Evolutionary conservation across 2,329 filamentous ascomycete genomes (phyloP), one percentile per base, ranked within the genome.

Genomic region (Trichoderma sp.): DNA sequence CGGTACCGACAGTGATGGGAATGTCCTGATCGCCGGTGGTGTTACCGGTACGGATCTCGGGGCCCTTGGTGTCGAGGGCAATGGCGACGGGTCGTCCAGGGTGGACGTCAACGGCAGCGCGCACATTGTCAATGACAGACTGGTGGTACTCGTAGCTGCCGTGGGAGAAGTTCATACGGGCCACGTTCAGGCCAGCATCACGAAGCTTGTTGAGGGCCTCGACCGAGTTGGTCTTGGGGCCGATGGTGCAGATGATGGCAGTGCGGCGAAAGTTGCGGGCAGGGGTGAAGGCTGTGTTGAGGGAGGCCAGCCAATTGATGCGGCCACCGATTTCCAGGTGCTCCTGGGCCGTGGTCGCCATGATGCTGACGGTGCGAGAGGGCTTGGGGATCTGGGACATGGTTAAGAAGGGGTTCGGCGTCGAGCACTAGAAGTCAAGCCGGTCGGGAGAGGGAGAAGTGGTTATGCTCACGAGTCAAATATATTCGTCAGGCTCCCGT

Each of bases 121-220:
- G 93, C 77, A 95, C 90, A 86, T 99, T 91, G 87, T 99, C 94
- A 80, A 99, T 98, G 82, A 99, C 96, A 74, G 94, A 95, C 88
- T 98, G 94, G 86, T 97, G 95, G 87, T 98, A 99, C 86, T 95
- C 95, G 84, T 98, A 96, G 76, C 81, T 81, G 73, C 82, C 82
- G 75, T 84, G 94, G 93, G 82, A 97, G 83, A 98, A 98, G 92
- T 99, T 99, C 96, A 99, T 99, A 86, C 96, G 95, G 77, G 98
- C 96, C 77, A 99, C 94, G 85, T 98, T 98, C 79, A 98, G 91
- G 84, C 96, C 96, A 76, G 92, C 92, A 80, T 88, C 89, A 83
- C 95, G 93, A 79, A 99, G 93, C 82, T 91, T 89, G 85, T 98
- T 98, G 86, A 99, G 97, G 84, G 94, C 95, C 87, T 98, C 93